Evolutionary conservation across 495 filamentous ascomycete genomes (phyloP).

Genomic region (Staphylotrichum longicolle): DNA sequence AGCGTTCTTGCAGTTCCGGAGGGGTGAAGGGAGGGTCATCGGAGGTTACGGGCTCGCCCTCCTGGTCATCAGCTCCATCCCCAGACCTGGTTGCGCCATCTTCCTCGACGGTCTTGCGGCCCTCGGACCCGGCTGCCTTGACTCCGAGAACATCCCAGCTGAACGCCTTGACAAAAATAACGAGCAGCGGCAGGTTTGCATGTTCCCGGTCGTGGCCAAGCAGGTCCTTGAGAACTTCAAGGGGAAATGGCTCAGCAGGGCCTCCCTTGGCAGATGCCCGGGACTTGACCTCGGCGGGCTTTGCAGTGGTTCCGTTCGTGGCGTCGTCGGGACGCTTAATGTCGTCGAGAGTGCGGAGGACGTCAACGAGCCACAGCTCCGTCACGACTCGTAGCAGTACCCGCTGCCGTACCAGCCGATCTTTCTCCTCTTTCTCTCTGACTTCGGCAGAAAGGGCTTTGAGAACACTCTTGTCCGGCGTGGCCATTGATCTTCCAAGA

Average conservation of each 20-base stretch:
- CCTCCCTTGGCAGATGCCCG: constrained; percentile 53
- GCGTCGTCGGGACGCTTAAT: constrained; percentile 80
- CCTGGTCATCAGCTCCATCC: constrained; percentile 49
- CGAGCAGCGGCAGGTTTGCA: constrained; percentile 82
- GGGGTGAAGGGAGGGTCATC: constrained; percentile 71
- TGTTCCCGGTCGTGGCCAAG: constrained; percentile 92
- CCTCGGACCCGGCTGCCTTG: constrained; percentile 63
- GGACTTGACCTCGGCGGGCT: constrained; percentile 55
- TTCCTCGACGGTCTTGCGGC: constrained; percentile 78
- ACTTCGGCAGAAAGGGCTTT: constrained; percentile 77
- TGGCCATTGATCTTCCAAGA: constrained; percentile 85
- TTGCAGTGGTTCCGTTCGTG: constrained; percentile 54
- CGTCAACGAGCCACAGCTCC: constrained; percentile 92
- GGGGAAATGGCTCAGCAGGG: constrained; percentile 79
- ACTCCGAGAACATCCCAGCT: constrained; percentile 92
- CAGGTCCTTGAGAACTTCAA: constrained; percentile 95
- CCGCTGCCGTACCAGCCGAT: constrained; percentile 81
- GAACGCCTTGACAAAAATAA: constrained; percentile 93
- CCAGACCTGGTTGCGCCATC: constrained; percentile 67
- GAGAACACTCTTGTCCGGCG: constrained; percentile 81
- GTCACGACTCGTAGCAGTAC: constrained; percentile 85
- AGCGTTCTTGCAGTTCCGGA: constrained; percentile 77
- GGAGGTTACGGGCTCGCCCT: constrained; percentile 43
- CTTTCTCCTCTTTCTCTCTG: constrained; percentile 93
- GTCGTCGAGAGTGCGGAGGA: constrained; percentile 85